Evolutionary conservation across 116 monocot species (phyloP), one percentile per base, ranked within the genome.

Genomic region (Cymodocea nodosa): DNA sequence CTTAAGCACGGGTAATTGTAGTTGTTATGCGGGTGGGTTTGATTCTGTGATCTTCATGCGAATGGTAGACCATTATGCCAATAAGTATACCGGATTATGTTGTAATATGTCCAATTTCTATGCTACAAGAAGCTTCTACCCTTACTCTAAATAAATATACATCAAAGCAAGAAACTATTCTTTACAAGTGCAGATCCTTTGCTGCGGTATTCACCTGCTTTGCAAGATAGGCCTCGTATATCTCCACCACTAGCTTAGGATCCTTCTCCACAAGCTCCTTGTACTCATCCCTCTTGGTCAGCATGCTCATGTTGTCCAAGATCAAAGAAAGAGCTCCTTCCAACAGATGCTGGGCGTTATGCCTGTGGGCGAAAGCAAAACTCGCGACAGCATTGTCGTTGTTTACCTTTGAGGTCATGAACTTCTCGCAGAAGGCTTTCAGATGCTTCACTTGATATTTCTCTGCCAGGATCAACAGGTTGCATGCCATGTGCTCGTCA

Each of bases 361-460:
- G 85, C 23, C 74, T 71, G 50, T 90, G 90, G 0, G 90, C 87
- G 60, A 95, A 95, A 40, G 79, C 85, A 59, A 75, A 97, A 52
- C 62, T 85, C 2, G 63, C 39, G 18, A 97, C 67, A 0, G 91
- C 90, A 56, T 85, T 97, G 12, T 97, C 91, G 15, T 68, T 79
- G 55, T 87, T 90, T 51, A 88, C 78, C 73, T 85, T 91, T 24
- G 91, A 85, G 23, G 84, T 88, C 80, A 97, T 72, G 82, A 85
- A 97, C 73, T 79, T 87, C 76, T 97, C 97, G 4, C 92, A 97
- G 64, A 71, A 85, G 17, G 64, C 35, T 64, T 97, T 97, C 0
- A 97, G 84, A 67, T 91, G 85, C 63, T 91, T 97, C 52, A 97
- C 97, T 51, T 97, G 92, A 65, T 97, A 97, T 67, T 91, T 91